These are phyloP conservation scores for Wickerhamiella parazyma DNA, from an alignment of 805 yeast genomes.

Conservation along the genomic window DNA sequence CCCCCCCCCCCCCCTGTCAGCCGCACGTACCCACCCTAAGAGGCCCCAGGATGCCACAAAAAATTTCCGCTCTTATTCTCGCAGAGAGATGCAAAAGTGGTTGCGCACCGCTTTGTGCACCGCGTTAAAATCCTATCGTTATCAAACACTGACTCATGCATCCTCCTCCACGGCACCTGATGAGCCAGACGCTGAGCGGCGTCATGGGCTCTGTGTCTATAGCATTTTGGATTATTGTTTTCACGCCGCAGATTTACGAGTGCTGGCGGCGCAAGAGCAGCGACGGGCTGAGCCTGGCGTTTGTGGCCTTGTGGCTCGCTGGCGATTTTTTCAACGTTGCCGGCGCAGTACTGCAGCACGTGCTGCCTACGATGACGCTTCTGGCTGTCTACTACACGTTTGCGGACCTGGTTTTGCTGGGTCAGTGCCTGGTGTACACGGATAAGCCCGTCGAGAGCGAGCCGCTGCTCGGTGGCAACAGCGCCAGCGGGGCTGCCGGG, in stretches of 20 bases:
- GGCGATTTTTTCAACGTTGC: conserved; percentile 91
- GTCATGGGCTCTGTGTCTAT: conserved; percentile 59
- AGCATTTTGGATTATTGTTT: conserved; percentile 96
- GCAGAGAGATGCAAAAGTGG: too few relatives aligned
- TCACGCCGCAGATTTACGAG: conserved; percentile 93
- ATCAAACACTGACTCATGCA: background rate
- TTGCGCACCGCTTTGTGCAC: too few relatives aligned
- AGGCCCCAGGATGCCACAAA: too few relatives aligned
- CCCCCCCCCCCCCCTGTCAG: too few relatives aligned
- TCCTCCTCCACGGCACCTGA: conserved; percentile 4
- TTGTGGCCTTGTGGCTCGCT: conserved; percentile 78
- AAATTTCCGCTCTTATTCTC: too few relatives aligned
- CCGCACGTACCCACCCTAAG: too few relatives aligned
- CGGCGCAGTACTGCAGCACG: conserved; percentile 82
- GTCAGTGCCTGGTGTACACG: conserved; percentile 76
- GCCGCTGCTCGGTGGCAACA: conserved; percentile 12
- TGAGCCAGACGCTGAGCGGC: conserved; percentile 15
- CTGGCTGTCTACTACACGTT: conserved; percentile 84
- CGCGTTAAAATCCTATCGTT: too few relatives aligned
- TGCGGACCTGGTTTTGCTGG: conserved; percentile 72
- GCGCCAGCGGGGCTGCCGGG: too few relatives aligned
- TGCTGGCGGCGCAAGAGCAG: conserved; percentile 47
- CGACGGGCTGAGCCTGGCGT: conserved; percentile 78
- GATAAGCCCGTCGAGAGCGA: conserved; percentile 31
- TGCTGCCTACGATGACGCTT: conserved; percentile 86